A percentile compares a stretch with the other conserved stretches of the same genome.
These are phyloP conservation scores for Quercus phellos DNA, from an alignment of 331 rosid species.

Conservation along the genomic window DNA sequence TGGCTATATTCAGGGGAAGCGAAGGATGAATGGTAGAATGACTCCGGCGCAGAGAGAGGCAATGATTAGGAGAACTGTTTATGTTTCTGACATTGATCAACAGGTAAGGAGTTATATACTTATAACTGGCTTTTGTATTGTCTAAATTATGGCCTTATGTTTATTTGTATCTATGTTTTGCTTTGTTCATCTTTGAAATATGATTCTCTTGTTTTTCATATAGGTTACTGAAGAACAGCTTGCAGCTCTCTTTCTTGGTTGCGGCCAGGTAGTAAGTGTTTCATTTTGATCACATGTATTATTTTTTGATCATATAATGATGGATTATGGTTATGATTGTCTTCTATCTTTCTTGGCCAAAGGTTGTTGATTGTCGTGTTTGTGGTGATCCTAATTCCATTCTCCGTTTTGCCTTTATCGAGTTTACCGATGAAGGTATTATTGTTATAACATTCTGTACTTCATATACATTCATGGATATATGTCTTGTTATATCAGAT, in stretches of 20 bases:
- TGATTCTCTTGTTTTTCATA: constrained; percentile 16
- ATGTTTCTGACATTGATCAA: constrained; percentile 97
- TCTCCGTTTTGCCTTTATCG: constrained; percentile 93
- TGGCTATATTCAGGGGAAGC: constrained; percentile 72
- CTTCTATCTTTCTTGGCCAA: constrained; percentile 20
- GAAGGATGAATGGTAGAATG: constrained; percentile 57
- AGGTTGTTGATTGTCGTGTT: constrained; percentile 98
- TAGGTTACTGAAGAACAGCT: constrained; percentile 98
- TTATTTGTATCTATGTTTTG: background rate
- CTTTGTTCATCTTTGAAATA: constrained; percentile 15
- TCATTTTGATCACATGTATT: background rate
- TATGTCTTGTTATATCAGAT: constrained; percentile 6
- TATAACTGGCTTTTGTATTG: constrained; percentile 13
- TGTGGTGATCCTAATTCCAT: constrained; percentile 98
- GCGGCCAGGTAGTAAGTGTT: constrained; percentile 69
- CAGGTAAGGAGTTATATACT: constrained; percentile 47
- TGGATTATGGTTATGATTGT: constrained; percentile 22
- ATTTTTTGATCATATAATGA: constrained; percentile 4
- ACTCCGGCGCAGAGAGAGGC: constrained; percentile 77
- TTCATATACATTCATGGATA: background rate
- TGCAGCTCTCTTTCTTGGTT: constrained; percentile 85
- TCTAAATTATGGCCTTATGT: background rate
- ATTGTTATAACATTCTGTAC: background rate
- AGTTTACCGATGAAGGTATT: constrained; percentile 95
- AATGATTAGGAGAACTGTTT: constrained; percentile 93